These are phyloP conservation scores for Musa itinerans DNA, from an alignment of 176 grass and related monocot species.

Conservation along the genomic window DNA sequence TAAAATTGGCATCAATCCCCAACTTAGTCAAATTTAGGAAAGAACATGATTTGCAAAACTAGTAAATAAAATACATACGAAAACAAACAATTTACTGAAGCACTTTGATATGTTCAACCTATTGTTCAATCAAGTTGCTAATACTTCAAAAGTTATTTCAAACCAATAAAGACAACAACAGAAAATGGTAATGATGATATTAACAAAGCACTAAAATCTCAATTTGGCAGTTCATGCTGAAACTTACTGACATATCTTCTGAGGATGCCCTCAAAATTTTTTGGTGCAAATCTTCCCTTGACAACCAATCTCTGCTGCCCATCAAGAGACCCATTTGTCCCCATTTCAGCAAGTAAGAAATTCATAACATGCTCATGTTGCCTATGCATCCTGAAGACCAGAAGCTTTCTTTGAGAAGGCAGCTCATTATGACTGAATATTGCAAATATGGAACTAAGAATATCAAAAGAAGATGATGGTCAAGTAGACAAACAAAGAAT, in stretches of 20 bases:
- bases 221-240: background rate
- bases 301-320: constrained; percentile 80
- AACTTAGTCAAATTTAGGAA: no score
- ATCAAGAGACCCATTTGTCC: constrained; percentile 74
- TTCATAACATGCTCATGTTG: constrained; percentile 88
- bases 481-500: background rate
- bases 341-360: constrained; percentile 75
- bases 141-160: background rate
- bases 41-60: no score
- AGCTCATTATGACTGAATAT: background rate
- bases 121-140: background rate
- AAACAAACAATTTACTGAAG: no score
- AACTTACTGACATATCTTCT: constrained; percentile 80
- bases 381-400: constrained; percentile 65
- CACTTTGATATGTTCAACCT: no score
- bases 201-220: background rate
- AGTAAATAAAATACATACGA: no score
- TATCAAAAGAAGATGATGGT: background rate
- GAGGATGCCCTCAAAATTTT: constrained; percentile 61
- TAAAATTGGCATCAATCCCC: no score
- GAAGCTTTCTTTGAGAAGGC: background rate
- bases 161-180: background rate
- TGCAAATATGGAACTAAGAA: background rate
- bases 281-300: constrained; percentile 72
- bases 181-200: background rate